phyloP scores from a whole-genome alignment of 163 green algal species.

The Trebouxia gelatinosa region DNA sequence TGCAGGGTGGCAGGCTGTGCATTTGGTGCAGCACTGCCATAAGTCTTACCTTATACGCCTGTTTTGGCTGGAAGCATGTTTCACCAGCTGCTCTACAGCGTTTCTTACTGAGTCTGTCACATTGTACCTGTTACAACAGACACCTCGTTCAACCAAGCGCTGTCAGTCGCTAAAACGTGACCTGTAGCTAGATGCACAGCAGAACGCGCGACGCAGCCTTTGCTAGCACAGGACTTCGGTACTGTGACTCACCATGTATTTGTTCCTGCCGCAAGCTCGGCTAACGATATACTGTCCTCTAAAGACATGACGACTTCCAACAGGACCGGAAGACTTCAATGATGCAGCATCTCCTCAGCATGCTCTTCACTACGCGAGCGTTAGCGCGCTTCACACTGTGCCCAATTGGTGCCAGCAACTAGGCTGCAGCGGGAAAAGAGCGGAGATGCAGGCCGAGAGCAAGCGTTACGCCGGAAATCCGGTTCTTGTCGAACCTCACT shows the following conservation, averaged over 20 bases:
- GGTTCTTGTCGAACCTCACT: too few relatives aligned
- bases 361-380: not conserved
- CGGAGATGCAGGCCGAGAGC: not conserved
- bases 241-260: slow-evolving; percentile 5
- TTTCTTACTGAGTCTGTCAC: slow-evolving; percentile 25
- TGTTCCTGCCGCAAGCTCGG: slow-evolving; percentile 17
- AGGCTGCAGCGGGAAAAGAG: too few relatives aligned
- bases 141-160: too few relatives aligned
- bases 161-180: not conserved
- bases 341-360: slow-evolving; percentile 16
- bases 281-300: slow-evolving; percentile 19
- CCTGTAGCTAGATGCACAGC: not conserved
- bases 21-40: too few relatives aligned
- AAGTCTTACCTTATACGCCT: slow-evolving; percentile 17
- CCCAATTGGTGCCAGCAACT: not conserved
- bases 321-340: too few relatives aligned
- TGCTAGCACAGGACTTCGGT: not conserved
- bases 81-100: slow-evolving; percentile 7
- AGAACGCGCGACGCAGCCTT: not conserved
- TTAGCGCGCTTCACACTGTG: not conserved
- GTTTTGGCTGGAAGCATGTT: slow-evolving; percentile 20
- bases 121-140: not conserved
- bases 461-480: not conserved
- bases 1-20: not conserved
- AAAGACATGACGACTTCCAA: too few relatives aligned